phyloP scores from a whole-genome alignment of 495 filamentous ascomycete species.

The Parmelia sp. region DNA sequence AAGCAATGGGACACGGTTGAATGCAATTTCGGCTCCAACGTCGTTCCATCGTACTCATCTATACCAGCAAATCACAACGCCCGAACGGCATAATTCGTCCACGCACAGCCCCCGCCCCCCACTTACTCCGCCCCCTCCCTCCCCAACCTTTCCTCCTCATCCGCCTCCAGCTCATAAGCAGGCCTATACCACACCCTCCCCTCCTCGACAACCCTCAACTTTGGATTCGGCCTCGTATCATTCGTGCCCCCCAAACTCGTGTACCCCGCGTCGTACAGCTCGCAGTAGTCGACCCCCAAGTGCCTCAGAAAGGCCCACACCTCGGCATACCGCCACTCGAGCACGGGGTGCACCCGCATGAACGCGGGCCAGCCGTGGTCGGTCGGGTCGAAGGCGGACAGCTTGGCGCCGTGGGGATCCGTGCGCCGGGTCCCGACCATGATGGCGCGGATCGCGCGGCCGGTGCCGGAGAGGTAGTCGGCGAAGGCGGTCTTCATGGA shows the following conservation, averaged over 20 bases:
- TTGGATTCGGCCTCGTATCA: conserved; percentile 87
- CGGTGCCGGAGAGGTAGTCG: conserved; percentile 59
- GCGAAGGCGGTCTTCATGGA: conserved; percentile 72
- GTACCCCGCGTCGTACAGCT: conserved; percentile 78
- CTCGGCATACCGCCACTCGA: conserved; percentile 96
- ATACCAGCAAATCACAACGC: background rate
- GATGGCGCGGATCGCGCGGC: conserved; percentile 59
- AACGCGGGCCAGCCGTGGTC: conserved; percentile 89
- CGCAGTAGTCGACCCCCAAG: conserved; percentile 71
- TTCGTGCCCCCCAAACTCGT: conserved; percentile 82
- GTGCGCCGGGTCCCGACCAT: conserved; percentile 90
- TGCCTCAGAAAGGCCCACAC: conserved; percentile 92
- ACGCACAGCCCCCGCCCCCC: background rate
- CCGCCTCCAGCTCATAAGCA: conserved; percentile 79
- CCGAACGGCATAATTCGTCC: background rate
- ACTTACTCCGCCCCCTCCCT: conserved; percentile 47
- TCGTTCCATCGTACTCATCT: background rate
- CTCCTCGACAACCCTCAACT: conserved; percentile 44
- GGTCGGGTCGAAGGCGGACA: conserved; percentile 77
- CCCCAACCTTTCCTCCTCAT: conserved; percentile 79
- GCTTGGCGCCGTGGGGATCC: conserved; percentile 75
- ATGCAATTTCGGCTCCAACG: background rate
- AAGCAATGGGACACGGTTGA: background rate
- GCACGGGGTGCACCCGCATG: conserved; percentile 88
- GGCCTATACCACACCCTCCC: conserved; percentile 55